Evolutionary conservation across 106 monocot species (phyloP), one percentile per base, ranked within the genome.

Genomic region (Iris macrosiphon): DNA sequence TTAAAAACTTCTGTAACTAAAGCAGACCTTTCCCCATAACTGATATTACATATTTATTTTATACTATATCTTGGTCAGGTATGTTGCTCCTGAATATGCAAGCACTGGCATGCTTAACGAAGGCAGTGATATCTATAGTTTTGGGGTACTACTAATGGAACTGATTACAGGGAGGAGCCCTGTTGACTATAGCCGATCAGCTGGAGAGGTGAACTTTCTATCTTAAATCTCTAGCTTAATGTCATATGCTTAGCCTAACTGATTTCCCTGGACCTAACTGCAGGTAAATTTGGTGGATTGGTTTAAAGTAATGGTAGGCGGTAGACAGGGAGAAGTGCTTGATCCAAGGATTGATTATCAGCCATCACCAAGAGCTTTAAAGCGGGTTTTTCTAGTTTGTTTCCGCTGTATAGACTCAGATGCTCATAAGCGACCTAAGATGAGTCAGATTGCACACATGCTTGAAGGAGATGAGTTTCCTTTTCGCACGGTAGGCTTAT

Each of bases 81-180:
- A 88, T 52, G 93, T 93, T n/a, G 87, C 93, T 56, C 93, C 93
- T 31, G 93, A 93, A 52, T 93, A 93, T 78, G 93, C 87, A 31
- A 80, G 72, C 60, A 88, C 93, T 5, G 93, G 93, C 0, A 72
- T 83, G 71, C 83, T 93, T 19, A 88, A 71, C 47, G 93, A 93
- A 63, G 70, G 70, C 29, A 88, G 88, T 45, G 88, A 95, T 55
- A 64, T 95, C 6, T 95, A 95, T 31, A 95, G 94, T 66, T 95
- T 82, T 72, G 94, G 94, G 4, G 82, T 95, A 58, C 59, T 95
- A 6, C 55, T 95, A n/a, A 85, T 89, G 88, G 94, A 95, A 57
- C 61, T 95, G 32, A 76, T 95, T 31, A 72, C 94, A 17, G 94
- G 88, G 31, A 78, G 88, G 49, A 79, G 62, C 19, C 94, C 94